Base-by-base conservation (phyloP, 2,329 filamentous ascomycete genomes). In the Monosporascus ibericus region DNA sequence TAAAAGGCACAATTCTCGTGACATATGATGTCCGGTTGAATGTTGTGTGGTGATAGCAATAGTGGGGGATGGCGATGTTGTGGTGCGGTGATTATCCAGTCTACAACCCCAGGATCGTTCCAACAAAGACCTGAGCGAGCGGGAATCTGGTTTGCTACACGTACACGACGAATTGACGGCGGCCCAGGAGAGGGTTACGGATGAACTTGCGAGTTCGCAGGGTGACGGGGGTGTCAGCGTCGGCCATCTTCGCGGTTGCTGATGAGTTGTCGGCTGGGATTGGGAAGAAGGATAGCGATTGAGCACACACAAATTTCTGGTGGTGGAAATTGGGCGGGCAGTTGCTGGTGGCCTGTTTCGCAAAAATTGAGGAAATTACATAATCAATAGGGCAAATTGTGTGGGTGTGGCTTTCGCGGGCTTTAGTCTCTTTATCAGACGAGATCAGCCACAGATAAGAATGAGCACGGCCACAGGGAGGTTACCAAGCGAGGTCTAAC, bases 91-190 rank as follows among this genome's bases (percentile, higher is more conserved):
- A 22, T 34, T 7, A 48, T 14, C 25, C 17, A 24, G 18, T 39
- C 37, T 18, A 27, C 3, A n/a, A 25, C 11, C 17, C n/a, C 48
- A 52, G 47, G 47, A 25, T 25, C 20, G n/a, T 47, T 48, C 48
- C 49, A 55, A 56, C 52, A 56, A 56, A 2, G 8, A 30, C 27
- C 60, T 55, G 51, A 56, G 56, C 54, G 50, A 52, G 56, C 60
- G 55, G 47, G 55, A 48, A 49, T 48, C 48, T 47, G 50, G 51
- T 37, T 37, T 48, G 40, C 52, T 48, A 66, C 66, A 87, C 88
- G 85, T 90, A 96, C 92, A 96, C 89, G 80, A 96, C 92, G 90
- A 97, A 96, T 87, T 97, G 92, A 86, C 95, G 96, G 77, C 92
- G 89, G 76, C 88, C 90, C 75, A 99, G 87, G 73, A 99, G 90